Evolutionary conservation across 352 stramenopile genomes (phyloP).

Genomic region (Globisporangium polare): DNA sequence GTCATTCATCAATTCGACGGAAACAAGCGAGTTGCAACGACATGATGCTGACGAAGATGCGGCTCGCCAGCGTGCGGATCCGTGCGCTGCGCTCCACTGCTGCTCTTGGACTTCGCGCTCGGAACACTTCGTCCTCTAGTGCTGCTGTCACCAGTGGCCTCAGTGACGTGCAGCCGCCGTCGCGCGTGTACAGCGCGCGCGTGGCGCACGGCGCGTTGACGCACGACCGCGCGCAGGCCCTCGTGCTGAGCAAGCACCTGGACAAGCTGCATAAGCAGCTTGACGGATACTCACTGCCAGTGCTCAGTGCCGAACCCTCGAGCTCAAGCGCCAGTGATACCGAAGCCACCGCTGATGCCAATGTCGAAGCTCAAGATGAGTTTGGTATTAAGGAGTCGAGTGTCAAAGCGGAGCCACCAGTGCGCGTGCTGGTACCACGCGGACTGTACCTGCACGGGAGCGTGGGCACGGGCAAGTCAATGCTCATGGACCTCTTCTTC

Average conservation of each 20-base stretch:
- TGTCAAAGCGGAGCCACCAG: neutral
- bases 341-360: neutral
- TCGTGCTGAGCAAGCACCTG: conserved; percentile 34
- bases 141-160: neutral
- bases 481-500: conserved; percentile 97
- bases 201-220: conserved; percentile 22
- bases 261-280: conserved; percentile 63
- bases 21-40: neutral
- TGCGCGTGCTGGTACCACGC: conserved; percentile 49
- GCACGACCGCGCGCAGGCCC: conserved; percentile 28
- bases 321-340: too few species aligned
- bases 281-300: conserved; percentile 45
- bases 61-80: neutral
- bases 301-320: conserved; percentile 7
- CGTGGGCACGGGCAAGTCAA: conserved; percentile 96
- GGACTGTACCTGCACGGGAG: conserved; percentile 94
- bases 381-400: neutral
- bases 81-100: neutral
- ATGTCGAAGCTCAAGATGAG: neutral
- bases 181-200: conserved; percentile 26
- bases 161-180: conserved; percentile 17
- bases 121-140: too few species aligned
- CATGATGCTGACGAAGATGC: neutral
- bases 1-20: neutral
- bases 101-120: neutral